Evolutionary conservation across 1,284 basidiomycete genomes (phyloP), one percentile per base, ranked within the genome.

Genomic region (Trametes versicolor): DNA sequence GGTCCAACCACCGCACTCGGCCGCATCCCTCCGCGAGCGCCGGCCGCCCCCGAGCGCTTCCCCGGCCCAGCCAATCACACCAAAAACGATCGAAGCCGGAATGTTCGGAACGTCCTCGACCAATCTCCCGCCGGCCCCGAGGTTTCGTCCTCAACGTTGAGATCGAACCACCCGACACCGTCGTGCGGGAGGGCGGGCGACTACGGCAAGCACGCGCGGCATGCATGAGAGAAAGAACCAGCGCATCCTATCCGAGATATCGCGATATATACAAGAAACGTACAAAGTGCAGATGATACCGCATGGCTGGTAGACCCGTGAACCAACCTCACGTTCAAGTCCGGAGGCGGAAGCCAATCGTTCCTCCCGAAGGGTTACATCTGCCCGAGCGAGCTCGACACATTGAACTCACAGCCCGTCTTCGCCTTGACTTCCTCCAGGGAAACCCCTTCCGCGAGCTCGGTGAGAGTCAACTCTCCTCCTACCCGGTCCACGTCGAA

Each of bases 391-490:
- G 66, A 66, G 50, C 69, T 70, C 67, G 82, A 76, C 41, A 91
- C 83, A 67, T 82, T 83, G 81, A 97, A 98, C 19, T 88, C 86
- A 49, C 93, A 94, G 10, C 88, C 94, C 1, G 96, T 98, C 85
- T 96, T 97, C 48, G 88, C 85, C 78, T 83, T 89, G 59, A 99
- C 90, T 76, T 98, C 94, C 29, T 96, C 92, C 60, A 98, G 75
- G 1, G 88, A 91, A 23, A 92, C 89, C 3, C 96, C 96, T 60
- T 92, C 88, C 48, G 93, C 92, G 54, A 98, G 75, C 78, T 98
- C 97, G 55, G 87, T 87, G 72, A 99, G 81, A 55, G 85, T 87
- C 76, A 99, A 81, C 68, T 85, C 86, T 17, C 93, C 93, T 60
- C 85, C 85, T 64, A 81, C 81, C 58, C 93, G 85, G 79, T 99